Evolutionary conservation across 2,329 filamentous ascomycete species (phyloP).

Genomic region (Dactylella cylindrospora): DNA sequence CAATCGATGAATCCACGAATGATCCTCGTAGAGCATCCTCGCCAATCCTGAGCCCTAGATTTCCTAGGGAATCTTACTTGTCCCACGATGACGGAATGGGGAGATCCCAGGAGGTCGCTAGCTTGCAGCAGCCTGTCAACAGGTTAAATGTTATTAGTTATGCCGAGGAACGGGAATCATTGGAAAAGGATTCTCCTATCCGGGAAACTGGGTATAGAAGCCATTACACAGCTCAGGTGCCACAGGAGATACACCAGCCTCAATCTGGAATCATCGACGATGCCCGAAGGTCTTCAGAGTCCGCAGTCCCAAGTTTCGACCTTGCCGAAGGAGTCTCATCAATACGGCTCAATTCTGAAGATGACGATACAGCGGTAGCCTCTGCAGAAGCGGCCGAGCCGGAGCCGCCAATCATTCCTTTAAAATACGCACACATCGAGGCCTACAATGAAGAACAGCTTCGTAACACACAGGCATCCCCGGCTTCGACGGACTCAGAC

Average conservation of each 20-base stretch:
- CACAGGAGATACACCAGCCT: conserved; percentile 40
- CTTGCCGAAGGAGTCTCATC: conserved; percentile 16
- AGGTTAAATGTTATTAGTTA: conserved; percentile 36
- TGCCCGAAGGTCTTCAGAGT: conserved; percentile 37
- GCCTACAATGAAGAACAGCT: conserved; percentile 40
- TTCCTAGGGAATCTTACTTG: conserved; percentile 36
- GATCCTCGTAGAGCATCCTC: conserved; percentile 37
- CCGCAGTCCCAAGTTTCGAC: conserved; percentile 28
- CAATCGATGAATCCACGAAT: conserved; percentile 19
- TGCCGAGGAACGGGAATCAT: conserved; percentile 23
- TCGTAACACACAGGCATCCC: conserved; percentile 53
- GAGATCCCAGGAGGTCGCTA: conserved; percentile 9
- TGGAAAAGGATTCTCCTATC: conserved; percentile 43
- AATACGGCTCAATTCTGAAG: conserved; percentile 17
- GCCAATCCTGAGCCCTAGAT: conserved; percentile 37
- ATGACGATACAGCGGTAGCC: conserved; percentile 6
- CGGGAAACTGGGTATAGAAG: conserved; percentile 41
- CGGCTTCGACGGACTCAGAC: conserved; percentile 61
- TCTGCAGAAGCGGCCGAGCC: conserved; percentile 8
- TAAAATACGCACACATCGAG: conserved; percentile 40
- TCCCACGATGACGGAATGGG: conserved; percentile 16
- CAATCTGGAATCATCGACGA: conserved; percentile 41
- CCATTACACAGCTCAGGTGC: conserved; percentile 42
- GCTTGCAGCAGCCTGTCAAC: conserved; percentile 34
- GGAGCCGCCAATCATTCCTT: conserved; percentile 31